A percentile compares a stretch with the other conserved stretches of the same genome.
These are phyloP conservation scores for Ilyonectria mors-panacis DNA, from an alignment of 2,329 filamentous ascomycete genomes.

Conservation along the genomic window DNA sequence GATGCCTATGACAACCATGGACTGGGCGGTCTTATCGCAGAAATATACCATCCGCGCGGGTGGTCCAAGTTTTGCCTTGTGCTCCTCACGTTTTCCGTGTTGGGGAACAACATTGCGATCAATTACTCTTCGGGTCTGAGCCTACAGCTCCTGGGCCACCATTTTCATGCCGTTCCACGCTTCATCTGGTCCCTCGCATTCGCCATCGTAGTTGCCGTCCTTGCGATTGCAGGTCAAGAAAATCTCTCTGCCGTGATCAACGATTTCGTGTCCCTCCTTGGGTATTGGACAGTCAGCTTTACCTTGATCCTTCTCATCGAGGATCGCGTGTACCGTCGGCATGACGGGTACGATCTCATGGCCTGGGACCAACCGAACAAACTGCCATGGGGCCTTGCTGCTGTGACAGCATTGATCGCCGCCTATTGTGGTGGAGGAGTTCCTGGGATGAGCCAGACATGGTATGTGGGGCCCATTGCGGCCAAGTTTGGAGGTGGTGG, in stretches of 20 bases:
- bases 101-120: constrained; percentile 35
- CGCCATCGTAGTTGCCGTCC: constrained; percentile 35
- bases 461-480: constrained; percentile 27
- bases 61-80: constrained; percentile 25
- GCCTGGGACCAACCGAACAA: constrained; percentile 38
- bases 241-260: constrained; percentile 38
- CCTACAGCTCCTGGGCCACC: constrained; percentile 39
- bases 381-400: constrained; percentile 38
- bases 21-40: constrained; percentile 17
- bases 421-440: constrained; percentile 32
- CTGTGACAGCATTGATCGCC: constrained; percentile 32
- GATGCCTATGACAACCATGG: constrained; percentile 19
- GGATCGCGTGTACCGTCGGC: constrained; percentile 36
- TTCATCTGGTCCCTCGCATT: constrained; percentile 38
- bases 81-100: constrained; percentile 20
- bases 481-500: constrained; percentile 26
- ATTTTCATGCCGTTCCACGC: constrained; percentile 38
- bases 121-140: constrained; percentile 41
- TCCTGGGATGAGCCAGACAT: constrained; percentile 40
- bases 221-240: constrained; percentile 41
- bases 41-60: constrained; percentile 11
- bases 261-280: constrained; percentile 39
- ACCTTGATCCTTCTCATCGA: constrained; percentile 39
- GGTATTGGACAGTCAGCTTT: constrained; percentile 42
- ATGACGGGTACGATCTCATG: constrained; percentile 34